Percentiles rank a stretch among this genome's conserved stretches.
Evolutionary conservation across 805 yeast species (phyloP).

Genomic region (Nakazawaea peltata): DNA sequence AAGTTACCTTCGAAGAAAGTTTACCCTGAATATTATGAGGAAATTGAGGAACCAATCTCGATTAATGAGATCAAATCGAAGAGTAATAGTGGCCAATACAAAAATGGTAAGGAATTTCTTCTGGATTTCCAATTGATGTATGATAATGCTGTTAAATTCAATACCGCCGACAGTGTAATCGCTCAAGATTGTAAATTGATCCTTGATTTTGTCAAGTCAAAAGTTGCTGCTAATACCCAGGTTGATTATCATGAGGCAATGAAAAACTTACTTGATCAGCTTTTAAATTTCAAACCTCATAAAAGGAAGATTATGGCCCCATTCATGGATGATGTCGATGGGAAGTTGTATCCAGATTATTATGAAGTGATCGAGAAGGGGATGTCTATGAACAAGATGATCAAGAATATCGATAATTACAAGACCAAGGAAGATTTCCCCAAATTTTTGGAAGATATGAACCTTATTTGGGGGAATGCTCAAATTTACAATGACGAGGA

Average conservation of each 20-base stretch:
- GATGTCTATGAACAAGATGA: conserved; percentile 59
- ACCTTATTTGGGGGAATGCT: conserved; percentile 71
- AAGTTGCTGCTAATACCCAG: neutral
- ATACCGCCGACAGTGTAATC: conserved; percentile 58
- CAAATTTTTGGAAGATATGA: conserved; percentile 50
- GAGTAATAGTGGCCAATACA: conserved; percentile 27
- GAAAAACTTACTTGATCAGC: conserved; percentile 25
- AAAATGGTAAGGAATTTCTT: conserved; percentile 33
- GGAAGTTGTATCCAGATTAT: conserved; percentile 72
- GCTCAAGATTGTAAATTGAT: conserved; percentile 58
- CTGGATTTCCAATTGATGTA: conserved; percentile 62
- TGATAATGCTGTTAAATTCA: conserved; percentile 64
- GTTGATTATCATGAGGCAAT: conserved; percentile 15
- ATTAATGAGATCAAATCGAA: conserved; percentile 54
- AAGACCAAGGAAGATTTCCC: conserved; percentile 43
- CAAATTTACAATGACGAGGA: conserved; percentile 67
- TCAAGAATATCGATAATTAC: conserved; percentile 44
- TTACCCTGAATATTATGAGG: conserved; percentile 74
- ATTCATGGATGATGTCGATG: conserved; percentile 67
- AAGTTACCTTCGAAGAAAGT: conserved; percentile 65
- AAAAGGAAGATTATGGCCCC: conserved; percentile 54
- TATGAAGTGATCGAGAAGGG: conserved; percentile 65
- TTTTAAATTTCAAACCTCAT: conserved; percentile 35
- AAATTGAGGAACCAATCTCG: conserved; percentile 60
- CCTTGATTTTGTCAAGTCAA: conserved; percentile 36